Conservation (phyloP, 2,329 filamentous ascomycete genomes). For the Hypocreales sp. region DNA sequence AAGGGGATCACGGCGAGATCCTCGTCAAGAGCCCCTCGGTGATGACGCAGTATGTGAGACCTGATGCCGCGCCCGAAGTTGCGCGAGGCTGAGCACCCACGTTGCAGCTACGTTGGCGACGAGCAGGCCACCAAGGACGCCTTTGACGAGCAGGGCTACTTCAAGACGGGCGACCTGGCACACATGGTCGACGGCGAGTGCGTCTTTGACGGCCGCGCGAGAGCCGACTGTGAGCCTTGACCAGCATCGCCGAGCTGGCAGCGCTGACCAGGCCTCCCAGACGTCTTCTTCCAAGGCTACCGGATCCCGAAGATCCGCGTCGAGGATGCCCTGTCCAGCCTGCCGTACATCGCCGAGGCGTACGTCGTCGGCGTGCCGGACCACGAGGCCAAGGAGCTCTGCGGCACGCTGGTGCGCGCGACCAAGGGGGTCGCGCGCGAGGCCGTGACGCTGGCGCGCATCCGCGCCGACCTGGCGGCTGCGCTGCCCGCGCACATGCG, state of each 20-base stretch:
- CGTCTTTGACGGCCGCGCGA: constrained; percentile 7
- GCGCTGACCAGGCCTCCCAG: background rate
- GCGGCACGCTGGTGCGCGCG: constrained; percentile 6
- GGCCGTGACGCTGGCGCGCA: constrained; percentile 1
- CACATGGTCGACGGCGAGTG: constrained; percentile 34
- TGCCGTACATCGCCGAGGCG: constrained; percentile 8
- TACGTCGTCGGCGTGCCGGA: constrained; percentile 8
- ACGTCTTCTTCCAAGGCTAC: constrained; percentile 3
- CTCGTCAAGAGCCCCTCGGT: constrained; percentile 6
- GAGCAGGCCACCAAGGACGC: constrained; percentile 63
- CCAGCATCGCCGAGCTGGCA: background rate
- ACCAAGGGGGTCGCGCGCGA: background rate
- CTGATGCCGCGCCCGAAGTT: background rate
- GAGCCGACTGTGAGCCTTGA: constrained; percentile 6
- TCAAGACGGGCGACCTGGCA: constrained; percentile 78
- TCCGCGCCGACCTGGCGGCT: constrained; percentile 5
- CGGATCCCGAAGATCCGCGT: constrained; percentile 6
- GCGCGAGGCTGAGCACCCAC: background rate
- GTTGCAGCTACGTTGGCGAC: constrained; percentile 20
- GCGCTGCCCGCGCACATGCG: constrained; percentile 5
- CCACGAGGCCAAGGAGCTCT: constrained; percentile 6
- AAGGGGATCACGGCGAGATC: constrained; percentile 8
- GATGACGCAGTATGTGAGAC: constrained; percentile 5
- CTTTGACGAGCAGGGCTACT: constrained; percentile 75
- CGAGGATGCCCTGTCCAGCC: constrained; percentile 5